Evolutionary conservation across 2,329 filamentous ascomycete species (phyloP), one percentile per base, ranked within the genome.

Genomic region (Lachnum nothofagi): DNA sequence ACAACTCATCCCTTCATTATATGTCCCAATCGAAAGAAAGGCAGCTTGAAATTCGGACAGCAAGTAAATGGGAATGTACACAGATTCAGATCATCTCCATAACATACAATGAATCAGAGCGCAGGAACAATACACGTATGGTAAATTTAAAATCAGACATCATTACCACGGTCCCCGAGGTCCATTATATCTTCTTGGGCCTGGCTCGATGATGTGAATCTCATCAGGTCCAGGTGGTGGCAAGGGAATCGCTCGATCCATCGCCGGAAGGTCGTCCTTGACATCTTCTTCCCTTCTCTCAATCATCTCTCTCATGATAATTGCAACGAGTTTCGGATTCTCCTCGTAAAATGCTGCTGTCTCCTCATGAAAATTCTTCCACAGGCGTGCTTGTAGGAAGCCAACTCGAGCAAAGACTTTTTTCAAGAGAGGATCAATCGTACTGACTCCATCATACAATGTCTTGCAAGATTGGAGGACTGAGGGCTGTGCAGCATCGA

Each of bases 391-490:
- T 59, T 74, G 71, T 27, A 77, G 60, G 52, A 75, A 76, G 2
- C 73, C 74, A 5, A 75, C 68, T 29, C 74, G 65, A 6, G 73
- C 72, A 54, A 75, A 70, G 10, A 77, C 60, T 70, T 76, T 76
- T 51, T 68, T 71, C 42, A 76, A 64, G 34, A 76, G 58, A 0
- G 61, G 58, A 47, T 77, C 73, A 8, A 62, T 61, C 48, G 70
- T 66, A 29, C 69, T 67, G n/a, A 76, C 65, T 5, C 70, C 71
- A 42, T 64, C 60, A 55, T 70, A 68, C 9, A 77, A 64, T 55
- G 68, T 71, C 14, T 61, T 62, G 56, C 72, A 76, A 9, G 73
- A 65, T 43, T 62, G 59, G 17, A 77, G 63, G 4, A 76, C 70
- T 34, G 58, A 40, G 19, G 62, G 62, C 33, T 60, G 47, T 6